Conservation (phyloP, 352 stramenopile genomes). For the Globisporangium paddicum region DNA sequence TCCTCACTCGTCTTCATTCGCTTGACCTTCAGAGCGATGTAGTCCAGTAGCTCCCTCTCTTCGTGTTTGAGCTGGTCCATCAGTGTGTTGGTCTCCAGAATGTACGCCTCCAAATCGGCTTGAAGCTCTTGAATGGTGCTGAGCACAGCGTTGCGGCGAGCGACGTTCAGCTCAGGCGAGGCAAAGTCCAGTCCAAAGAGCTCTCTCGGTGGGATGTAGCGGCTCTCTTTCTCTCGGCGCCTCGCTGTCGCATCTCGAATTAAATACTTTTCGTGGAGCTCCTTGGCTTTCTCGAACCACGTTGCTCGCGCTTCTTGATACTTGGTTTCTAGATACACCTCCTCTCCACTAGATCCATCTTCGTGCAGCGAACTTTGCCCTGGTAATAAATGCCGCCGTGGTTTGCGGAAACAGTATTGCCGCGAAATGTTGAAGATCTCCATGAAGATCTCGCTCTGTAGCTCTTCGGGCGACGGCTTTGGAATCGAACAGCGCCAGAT, state of each 20-base stretch:
- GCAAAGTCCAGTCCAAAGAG: slow-evolving; percentile 66
- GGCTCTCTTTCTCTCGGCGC: slow-evolving; percentile 30
- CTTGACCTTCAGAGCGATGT: slow-evolving; percentile 71
- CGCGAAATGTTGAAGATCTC: slow-evolving; percentile 67
- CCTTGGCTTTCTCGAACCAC: slow-evolving; percentile 37
- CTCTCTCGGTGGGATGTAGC: slow-evolving; percentile 26
- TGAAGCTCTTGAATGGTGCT: slow-evolving; percentile 38
- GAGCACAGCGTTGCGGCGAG: slow-evolving; percentile 53
- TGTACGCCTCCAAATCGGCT: slow-evolving; percentile 53
- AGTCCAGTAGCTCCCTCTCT: slow-evolving; percentile 64
- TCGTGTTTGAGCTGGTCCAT: slow-evolving; percentile 54
- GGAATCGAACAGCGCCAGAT: slow-evolving; percentile 64
- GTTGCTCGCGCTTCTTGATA: slow-evolving; percentile 39
- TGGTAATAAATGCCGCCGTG: slow-evolving; percentile 39
- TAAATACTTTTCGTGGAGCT: slow-evolving; percentile 40
- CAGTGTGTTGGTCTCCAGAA: slow-evolving; percentile 57
- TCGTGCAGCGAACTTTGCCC: slow-evolving; percentile 12
- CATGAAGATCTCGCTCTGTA: slow-evolving; percentile 58
- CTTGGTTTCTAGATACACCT: slow-evolving; percentile 65
- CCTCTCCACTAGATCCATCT: slow-evolving; percentile 27
- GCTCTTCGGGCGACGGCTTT: slow-evolving; percentile 49
- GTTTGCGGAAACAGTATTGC: slow-evolving; percentile 75
- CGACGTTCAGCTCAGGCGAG: slow-evolving; percentile 57
- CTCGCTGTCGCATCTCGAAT: slow-evolving; percentile 20
- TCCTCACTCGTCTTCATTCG: slow-evolving; percentile 72